A percentile compares a stretch with the other conserved stretches of the same genome.
phyloP scores from a whole-genome alignment of 73 alveolate genomes.

The Diophrys appendiculata region DNA sequence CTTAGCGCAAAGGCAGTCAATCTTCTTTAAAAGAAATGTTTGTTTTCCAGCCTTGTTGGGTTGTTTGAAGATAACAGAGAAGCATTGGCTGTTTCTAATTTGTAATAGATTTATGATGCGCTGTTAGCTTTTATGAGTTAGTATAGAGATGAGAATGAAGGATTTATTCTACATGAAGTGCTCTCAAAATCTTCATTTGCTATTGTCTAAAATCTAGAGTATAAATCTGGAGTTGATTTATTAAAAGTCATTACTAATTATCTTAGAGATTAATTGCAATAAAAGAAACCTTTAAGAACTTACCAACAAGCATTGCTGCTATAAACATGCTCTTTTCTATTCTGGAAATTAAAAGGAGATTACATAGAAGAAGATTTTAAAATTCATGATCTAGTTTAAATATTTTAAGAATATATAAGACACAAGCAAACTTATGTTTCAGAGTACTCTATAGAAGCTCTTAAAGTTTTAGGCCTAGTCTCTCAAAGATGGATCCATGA shows the following conservation, averaged over 20 bases:
- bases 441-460: constrained; percentile 20
- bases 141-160: background rate
- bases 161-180: background rate
- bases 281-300: background rate
- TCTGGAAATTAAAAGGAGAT: background rate
- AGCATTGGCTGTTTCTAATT: background rate
- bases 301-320: background rate
- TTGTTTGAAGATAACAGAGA: background rate
- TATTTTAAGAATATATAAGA: background rate
- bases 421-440: constrained; percentile 1
- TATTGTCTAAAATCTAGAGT: background rate
- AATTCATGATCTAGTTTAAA: background rate
- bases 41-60: background rate
- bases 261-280: background rate
- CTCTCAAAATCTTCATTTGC: background rate
- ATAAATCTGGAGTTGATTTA: background rate
- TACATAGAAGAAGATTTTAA: background rate
- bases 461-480: constrained; percentile 30
- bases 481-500: constrained; percentile 24
- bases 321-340: background rate
- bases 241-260: background rate
- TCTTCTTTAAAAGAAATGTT: background rate
- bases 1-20: background rate
- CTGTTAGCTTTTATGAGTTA: background rate
- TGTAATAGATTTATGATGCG: background rate